These are phyloP conservation scores for Epichloe sibirici DNA, from an alignment of 2,329 filamentous ascomycete species.

Conservation along the genomic window DNA sequence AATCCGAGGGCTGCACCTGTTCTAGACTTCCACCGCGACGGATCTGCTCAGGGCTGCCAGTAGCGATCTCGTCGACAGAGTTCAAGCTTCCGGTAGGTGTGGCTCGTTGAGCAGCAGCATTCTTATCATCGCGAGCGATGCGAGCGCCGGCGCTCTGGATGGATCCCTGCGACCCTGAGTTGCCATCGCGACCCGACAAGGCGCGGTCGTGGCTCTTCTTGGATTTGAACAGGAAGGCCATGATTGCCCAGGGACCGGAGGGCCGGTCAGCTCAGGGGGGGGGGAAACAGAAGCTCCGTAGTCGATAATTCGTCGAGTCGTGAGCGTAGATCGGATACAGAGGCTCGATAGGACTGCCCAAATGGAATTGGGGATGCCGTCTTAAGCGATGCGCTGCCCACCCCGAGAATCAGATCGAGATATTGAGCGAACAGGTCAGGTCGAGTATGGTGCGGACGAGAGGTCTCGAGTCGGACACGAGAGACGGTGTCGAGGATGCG, in stretches of 20 bases:
- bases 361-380: not conserved
- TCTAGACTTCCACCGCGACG: slow-evolving; percentile 41
- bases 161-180: slow-evolving; percentile 33
- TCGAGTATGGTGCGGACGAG: not conserved
- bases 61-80: slow-evolving; percentile 49
- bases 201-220: slow-evolving; percentile 62
- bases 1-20: slow-evolving; percentile 29
- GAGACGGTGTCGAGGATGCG: slow-evolving; percentile 4
- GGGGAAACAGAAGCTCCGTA: not conserved
- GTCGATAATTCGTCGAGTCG: not conserved
- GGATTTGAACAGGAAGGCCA: slow-evolving; percentile 76
- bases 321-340: not conserved
- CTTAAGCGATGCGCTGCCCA: not conserved
- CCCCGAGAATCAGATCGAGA: not conserved
- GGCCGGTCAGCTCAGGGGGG: slow-evolving; percentile 15
- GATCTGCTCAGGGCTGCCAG: slow-evolving; percentile 52
- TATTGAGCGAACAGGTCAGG: not conserved
- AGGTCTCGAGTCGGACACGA: slow-evolving; percentile 1
- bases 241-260: slow-evolving; percentile 35
- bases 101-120: slow-evolving; percentile 38
- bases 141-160: slow-evolving; percentile 37
- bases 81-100: slow-evolving; percentile 70
- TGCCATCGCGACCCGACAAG: slow-evolving; percentile 42
- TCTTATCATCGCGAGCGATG: slow-evolving; percentile 41
- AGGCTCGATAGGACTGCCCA: not conserved